Base-by-base conservation (phyloP, 176 grass and related monocot genomes). In the Paspalum notatum region DNA sequence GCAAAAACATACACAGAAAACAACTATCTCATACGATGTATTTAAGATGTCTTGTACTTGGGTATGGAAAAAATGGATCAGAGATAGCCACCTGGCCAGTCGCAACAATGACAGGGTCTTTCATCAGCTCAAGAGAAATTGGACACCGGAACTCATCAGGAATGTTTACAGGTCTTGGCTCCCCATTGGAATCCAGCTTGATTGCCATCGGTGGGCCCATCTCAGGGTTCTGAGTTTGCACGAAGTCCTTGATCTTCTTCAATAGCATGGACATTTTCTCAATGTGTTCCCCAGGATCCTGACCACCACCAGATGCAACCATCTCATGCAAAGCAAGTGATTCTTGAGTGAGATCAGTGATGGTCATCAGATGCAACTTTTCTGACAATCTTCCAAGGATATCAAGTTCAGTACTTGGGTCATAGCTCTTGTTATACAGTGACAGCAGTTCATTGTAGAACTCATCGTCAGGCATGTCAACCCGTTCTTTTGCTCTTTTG, bases 191-290 rank as follows among this genome's bases (percentile, higher is more conserved):
- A 62, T 76, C 54, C 24, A 80, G 42, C 56, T 86, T 95, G 12
- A 48, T 71, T 84, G 61, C 78, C 77, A 80, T 53, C 11, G 67
- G 59, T 52, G 90, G 68, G 32, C 93, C 93, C 84, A 99, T 96
- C 80, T 91, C 84, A 76, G 90, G 97, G 82, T 93, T 95, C 79
- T 79, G 89, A 52, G 97, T 95, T 82, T 93, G 97, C 24, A 96
- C 86, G 20, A 93, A 96, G 77, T 99, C 93, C 68, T 99, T 99
- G 13, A 99, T 99, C 78, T 93, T 96, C 86, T 99, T 99, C 56
- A 99, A 77, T 50, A 95, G 84, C 88, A 96, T 95, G 16, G 87
- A 99, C 89, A 99, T 91, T 76, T 93, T 95, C 80, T 99, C 97
- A 24, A 99, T 88, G 62, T 83, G 85, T 60, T 91, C 86, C 50